Percentiles rank a stretch among this genome's conserved stretches.
phyloP scores from a whole-genome alignment of 805 yeast genomes.

The Starmerella stellata region DNA sequence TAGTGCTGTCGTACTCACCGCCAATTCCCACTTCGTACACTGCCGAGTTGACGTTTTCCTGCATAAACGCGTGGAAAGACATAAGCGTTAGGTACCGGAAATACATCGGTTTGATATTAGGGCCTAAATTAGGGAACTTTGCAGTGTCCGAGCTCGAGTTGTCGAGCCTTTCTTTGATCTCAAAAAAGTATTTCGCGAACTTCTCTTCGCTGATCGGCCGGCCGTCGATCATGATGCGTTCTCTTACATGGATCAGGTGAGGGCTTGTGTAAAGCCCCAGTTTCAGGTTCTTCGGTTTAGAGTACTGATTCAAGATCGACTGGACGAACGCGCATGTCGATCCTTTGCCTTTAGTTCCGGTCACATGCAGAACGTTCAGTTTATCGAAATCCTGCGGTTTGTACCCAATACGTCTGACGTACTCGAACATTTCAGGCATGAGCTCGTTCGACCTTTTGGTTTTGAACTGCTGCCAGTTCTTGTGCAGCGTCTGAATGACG shows the following conservation, averaged over 20 bases:
- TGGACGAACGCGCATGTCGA: slow-evolving; percentile 91
- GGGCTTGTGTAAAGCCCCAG: slow-evolving; percentile 94
- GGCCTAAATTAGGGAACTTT: slow-evolving; percentile 55
- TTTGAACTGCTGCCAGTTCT: slow-evolving; percentile 33
- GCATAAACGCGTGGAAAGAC: slow-evolving; percentile 76
- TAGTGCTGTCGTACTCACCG: slow-evolving; percentile 94
- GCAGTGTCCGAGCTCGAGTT: slow-evolving; percentile 35
- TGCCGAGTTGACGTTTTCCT: slow-evolving; percentile 84
- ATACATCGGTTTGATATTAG: slow-evolving; percentile 71
- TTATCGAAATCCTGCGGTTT: slow-evolving; percentile 46
- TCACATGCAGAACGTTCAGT: slow-evolving; percentile 70
- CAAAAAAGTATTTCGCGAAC: slow-evolving; percentile 80
- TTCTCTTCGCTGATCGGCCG: slow-evolving; percentile 60
- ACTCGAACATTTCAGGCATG: slow-evolving; percentile 71
- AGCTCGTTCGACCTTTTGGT: slow-evolving; percentile 41
- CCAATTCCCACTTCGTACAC: slow-evolving; percentile 97
- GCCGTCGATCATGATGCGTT: slow-evolving; percentile 76
- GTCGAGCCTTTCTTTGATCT: slow-evolving; percentile 74
- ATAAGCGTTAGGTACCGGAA: slow-evolving; percentile 77
- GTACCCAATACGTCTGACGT: slow-evolving; percentile 57
- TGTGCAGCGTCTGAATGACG: slow-evolving; percentile 63
- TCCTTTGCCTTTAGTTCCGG: slow-evolving; percentile 98
- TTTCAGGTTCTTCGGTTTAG: slow-evolving; percentile 24
- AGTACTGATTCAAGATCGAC: slow-evolving; percentile 54
- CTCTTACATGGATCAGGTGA: slow-evolving; percentile 81